Percentiles rank a stretch among this genome's conserved stretches.
phyloP scores from a whole-genome alignment of 345 rosid species.

The Eucalyptus sp. region DNA sequence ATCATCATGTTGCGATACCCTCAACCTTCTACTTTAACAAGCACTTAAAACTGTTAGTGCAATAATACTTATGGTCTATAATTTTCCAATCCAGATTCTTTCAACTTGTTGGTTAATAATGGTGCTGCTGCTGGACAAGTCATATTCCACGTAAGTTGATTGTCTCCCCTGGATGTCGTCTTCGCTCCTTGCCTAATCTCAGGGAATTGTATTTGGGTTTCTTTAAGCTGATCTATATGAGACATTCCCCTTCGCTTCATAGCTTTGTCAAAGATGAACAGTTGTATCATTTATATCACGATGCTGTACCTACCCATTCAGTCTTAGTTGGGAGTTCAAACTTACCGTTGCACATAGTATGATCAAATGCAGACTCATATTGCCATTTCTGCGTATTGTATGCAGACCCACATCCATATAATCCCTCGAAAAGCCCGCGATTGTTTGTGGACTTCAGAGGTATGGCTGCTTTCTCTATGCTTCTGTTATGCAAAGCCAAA shows the following conservation, averaged over 20 bases:
- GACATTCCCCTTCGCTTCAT: background rate
- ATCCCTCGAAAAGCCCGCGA: conserved; percentile 78
- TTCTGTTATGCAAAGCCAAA: background rate
- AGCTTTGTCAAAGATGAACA: background rate
- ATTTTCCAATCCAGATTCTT: conserved; percentile 54
- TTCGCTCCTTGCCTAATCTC: background rate
- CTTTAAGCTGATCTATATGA: background rate
- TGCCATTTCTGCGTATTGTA: background rate
- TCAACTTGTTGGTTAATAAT: conserved; percentile 84
- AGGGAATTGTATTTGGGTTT: background rate
- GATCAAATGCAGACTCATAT: background rate
- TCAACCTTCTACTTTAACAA: background rate
- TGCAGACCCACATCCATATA: conserved; percentile 90
- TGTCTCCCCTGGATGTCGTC: background rate
- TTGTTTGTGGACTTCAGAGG: conserved; percentile 93
- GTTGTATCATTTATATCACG: background rate
- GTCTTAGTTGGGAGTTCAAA: background rate
- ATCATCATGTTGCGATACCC: background rate
- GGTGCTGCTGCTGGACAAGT: conserved; percentile 98
- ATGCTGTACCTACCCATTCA: background rate
- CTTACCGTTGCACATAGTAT: background rate
- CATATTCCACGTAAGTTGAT: conserved; percentile 66
- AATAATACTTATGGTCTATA: background rate
- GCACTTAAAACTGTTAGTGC: background rate
- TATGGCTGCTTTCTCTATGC: conserved; percentile 5